Evolutionary conservation across 805 yeast species (phyloP), one percentile per base, ranked within the genome.

Genomic region (Saturnispora saitoi): DNA sequence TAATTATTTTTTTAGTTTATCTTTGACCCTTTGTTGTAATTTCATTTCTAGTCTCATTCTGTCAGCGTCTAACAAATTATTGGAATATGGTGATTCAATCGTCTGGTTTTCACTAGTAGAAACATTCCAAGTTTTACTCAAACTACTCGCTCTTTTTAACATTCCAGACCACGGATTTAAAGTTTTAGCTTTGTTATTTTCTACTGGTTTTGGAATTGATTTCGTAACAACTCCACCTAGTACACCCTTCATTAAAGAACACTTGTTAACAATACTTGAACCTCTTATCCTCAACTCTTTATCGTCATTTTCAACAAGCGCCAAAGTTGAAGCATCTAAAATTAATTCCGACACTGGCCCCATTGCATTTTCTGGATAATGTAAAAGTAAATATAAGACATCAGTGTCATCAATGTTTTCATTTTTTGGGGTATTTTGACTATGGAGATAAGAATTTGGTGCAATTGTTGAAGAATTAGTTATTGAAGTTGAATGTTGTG

Each of bases 41-140:
- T 75, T 61, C 72, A 70, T 63, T 54, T 76, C 81, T 50, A 76
- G 50, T 44, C 80, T 59, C 14, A 68, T 63, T 56, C 78, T 72
- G 52, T 76, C 77, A 46, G 72, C 72, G 46, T 72, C 65, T 32
- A 39, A 48, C n/a, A 19, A 11, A 32, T 30, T n/a, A 28, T 39
- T 14, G 7, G 30, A 28, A 32, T 22, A 14, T 8, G 29, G n/a
- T 11, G 45, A 15, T 7, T 37, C 41, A 12, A n/a, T n/a, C 20
- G 22, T 32, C 11, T 30, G 48, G 12, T 37, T 47, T 52, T 41
- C 47, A 48, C 54, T 52, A 2, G 54, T 48, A 8, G 58, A 51
- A 11, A 15, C 14, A 10, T n/a, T 26, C 49, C 49, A 47, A 9
- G 37, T 12, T 32, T 31, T 39, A 32, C 42, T 40, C 17, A 47